Conservation (phyloP, 371 early-diverging fungal genomes). For the Haplosporangium sp. region DNA sequence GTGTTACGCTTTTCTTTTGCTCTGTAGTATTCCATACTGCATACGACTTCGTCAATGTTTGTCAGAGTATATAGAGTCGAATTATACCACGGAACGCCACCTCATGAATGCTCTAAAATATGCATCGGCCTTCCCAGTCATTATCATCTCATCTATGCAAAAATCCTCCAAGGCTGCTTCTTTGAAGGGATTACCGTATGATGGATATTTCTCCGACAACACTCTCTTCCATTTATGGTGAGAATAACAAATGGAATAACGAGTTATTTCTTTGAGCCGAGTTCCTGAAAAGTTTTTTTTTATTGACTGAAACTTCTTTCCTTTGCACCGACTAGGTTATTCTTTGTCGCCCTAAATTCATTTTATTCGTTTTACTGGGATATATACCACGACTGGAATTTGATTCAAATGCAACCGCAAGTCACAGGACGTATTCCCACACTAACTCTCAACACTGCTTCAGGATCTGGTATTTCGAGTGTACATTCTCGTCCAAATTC, state of each 20-base stretch:
- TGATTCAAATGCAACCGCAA: conserved; percentile 60
- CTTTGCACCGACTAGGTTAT: conserved; percentile 64
- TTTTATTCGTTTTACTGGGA: conserved; percentile 97
- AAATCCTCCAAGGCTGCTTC: conserved; percentile 61
- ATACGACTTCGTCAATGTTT: conserved; percentile 91
- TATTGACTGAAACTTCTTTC: too few species aligned
- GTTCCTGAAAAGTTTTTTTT: conserved; percentile 4
- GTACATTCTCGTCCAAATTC: conserved; percentile 25
- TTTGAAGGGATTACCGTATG: conserved; percentile 19
- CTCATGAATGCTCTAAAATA: conserved; percentile 91
- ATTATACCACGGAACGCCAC: conserved; percentile 68
- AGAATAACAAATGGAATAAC: not conserved
- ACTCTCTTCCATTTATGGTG: conserved; percentile 51
- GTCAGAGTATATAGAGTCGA: conserved; percentile 74
- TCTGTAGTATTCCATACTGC: conserved; percentile 79
- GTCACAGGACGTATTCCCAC: conserved; percentile 11
- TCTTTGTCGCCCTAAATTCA: conserved; percentile 86
- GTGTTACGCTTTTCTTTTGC: not conserved
- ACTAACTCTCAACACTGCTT: conserved; percentile 15
- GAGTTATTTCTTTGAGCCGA: not conserved
- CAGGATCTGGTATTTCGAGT: conserved; percentile 3
- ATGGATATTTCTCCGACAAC: conserved; percentile 41
- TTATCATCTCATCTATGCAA: conserved; percentile 77
- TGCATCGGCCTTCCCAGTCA: conserved; percentile 87
- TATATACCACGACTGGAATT: conserved; percentile 90